Evolutionary conservation across 2,329 filamentous ascomycete species (phyloP).

Genomic region (Cadophora sp.): DNA sequence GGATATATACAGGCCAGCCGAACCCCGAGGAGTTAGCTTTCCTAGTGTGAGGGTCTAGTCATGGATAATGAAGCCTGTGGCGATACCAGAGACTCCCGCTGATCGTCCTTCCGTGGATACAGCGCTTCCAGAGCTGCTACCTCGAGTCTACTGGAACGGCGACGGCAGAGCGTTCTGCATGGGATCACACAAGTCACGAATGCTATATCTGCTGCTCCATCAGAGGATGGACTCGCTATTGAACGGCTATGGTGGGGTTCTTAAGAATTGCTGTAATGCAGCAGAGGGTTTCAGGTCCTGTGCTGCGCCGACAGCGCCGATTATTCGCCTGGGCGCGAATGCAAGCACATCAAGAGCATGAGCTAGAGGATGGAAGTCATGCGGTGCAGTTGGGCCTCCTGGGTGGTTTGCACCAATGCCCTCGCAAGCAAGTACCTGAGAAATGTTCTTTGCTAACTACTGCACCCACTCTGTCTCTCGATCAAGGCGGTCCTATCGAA

Average conservation of each 20-base stretch:
- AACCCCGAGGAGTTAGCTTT: conserved; percentile 10
- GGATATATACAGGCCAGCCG: conserved; percentile 11
- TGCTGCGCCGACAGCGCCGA: not conserved
- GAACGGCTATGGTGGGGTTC: not conserved
- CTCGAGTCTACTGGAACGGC: conserved; percentile 6
- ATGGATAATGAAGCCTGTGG: not conserved
- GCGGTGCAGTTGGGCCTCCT: not conserved
- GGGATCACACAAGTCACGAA: conserved; percentile 11
- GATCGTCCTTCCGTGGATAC: not conserved
- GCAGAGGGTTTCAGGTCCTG: not conserved
- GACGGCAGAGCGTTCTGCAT: conserved; percentile 9
- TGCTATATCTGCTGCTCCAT: conserved; percentile 10
- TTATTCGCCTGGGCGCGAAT: not conserved
- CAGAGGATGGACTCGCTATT: not conserved
- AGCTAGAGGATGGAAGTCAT: not conserved
- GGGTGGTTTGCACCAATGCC: not conserved
- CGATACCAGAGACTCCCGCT: not conserved
- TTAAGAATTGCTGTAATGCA: not conserved
- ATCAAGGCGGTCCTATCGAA: conserved; percentile 2
- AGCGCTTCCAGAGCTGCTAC: too few relatives aligned
- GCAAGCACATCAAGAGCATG: conserved; percentile 5
- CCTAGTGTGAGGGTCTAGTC: not conserved
- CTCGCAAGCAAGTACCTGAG: conserved; percentile 2
- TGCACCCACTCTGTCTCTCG: not conserved
- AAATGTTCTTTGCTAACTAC: conserved; percentile 2